Evolutionary conservation across 2,329 filamentous ascomycete species (phyloP).

Genomic region (Emericellopsis atlantica): DNA sequence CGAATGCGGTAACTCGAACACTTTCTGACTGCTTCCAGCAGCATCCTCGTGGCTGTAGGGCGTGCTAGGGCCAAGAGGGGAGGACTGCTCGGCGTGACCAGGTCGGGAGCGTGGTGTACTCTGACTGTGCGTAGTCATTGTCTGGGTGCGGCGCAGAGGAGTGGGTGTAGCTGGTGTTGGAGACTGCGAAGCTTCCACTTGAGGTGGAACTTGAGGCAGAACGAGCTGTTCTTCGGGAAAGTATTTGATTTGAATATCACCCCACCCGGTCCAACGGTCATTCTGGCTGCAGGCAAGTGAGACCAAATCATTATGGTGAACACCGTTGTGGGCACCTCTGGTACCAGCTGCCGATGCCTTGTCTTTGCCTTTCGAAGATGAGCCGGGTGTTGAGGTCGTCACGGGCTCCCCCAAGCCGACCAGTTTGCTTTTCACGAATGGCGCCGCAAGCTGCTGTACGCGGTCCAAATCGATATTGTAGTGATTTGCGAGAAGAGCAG

Average conservation of each 20-base stretch:
- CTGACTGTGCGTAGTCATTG: slow-evolving; percentile 28
- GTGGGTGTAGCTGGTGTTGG: slow-evolving; percentile 60
- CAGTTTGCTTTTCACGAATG: slow-evolving; percentile 64
- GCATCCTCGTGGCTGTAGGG: slow-evolving; percentile 19
- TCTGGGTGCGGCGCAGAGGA: slow-evolving; percentile 57
- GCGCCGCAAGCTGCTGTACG: slow-evolving; percentile 69
- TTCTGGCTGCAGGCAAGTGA: slow-evolving; percentile 54
- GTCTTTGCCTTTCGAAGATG: slow-evolving; percentile 62
- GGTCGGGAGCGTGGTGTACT: slow-evolving; percentile 26
- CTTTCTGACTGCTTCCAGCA: slow-evolving; percentile 33
- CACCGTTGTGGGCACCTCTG: slow-evolving; percentile 41
- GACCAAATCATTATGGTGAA: slow-evolving; percentile 71
- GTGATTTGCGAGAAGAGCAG: slow-evolving; percentile 68
- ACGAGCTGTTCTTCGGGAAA: slow-evolving; percentile 39
- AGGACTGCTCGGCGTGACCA: slow-evolving; percentile 25
- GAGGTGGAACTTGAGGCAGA: slow-evolving; percentile 3
- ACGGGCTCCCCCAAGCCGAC: slow-evolving; percentile 37
- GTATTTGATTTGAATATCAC: slow-evolving; percentile 68
- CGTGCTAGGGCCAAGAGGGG: slow-evolving; percentile 33
- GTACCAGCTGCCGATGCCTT: slow-evolving; percentile 32
- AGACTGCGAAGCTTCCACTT: slow-evolving; percentile 17
- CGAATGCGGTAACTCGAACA: slow-evolving; percentile 51
- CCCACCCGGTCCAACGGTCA: slow-evolving; percentile 62
- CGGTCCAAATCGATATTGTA: slow-evolving; percentile 71
- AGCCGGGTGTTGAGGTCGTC: slow-evolving; percentile 38